Percentiles rank a stretch among this genome's conserved stretches.
Conservation (phyloP, 352 stramenopile genomes). For the Thalassiosira livingstoniorum region DNA sequence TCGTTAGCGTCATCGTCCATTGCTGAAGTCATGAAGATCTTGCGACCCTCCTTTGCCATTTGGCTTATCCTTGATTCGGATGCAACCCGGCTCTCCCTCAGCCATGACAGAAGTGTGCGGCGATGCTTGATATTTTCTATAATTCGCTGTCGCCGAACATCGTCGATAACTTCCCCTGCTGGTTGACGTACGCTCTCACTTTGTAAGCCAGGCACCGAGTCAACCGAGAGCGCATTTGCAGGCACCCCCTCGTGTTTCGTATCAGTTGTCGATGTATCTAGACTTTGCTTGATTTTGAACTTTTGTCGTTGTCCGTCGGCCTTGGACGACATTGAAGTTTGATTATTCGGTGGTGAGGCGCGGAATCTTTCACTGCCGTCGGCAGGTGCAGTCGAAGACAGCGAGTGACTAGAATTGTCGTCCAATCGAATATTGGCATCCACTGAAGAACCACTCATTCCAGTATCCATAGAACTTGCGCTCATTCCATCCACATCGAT, state of each 20-base stretch:
- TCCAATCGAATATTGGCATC: no score
- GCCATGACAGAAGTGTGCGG: constrained; percentile 26
- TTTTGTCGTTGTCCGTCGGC: no score
- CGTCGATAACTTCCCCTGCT: constrained; percentile 9
- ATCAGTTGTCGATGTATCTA: constrained; percentile 14
- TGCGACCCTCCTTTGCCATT: neutral
- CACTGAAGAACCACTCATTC: no score
- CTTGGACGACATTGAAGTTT: no score
- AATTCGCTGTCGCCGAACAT: constrained; percentile 11
- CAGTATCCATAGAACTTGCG: no score
- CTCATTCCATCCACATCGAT: no score
- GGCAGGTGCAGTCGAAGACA: no score
- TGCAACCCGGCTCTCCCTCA: constrained; percentile 10
- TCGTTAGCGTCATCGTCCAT: neutral
- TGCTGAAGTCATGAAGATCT: constrained; percentile 2
- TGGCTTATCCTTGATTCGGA: constrained; percentile 6
- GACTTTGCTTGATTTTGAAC: no score
- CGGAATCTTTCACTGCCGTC: no score
- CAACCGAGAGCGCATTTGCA: neutral
- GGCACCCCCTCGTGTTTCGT: neutral
- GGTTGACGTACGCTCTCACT: constrained; percentile 1
- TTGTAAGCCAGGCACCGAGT: neutral
- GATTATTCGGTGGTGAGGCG: no score
- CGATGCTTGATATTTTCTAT: constrained; percentile 31
- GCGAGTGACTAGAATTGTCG: no score